Conservation (phyloP, 2,329 filamentous ascomycete species). For the Sporothrix dimorphospora region DNA sequence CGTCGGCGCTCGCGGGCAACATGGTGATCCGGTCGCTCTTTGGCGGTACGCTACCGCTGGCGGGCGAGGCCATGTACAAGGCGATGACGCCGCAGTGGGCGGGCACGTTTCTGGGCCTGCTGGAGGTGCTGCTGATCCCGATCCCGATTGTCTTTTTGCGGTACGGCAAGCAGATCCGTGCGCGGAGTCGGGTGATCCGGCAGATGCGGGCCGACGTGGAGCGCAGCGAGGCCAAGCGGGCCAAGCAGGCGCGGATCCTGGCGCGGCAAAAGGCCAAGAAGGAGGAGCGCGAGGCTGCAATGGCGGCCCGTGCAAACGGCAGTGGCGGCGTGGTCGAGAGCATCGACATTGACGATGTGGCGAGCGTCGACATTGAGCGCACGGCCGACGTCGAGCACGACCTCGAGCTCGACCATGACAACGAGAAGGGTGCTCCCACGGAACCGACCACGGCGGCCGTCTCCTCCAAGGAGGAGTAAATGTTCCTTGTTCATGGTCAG, state of each 20-base stretch:
- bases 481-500: not conserved
- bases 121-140: conserved; percentile 72
- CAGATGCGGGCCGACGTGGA: conserved; percentile 48
- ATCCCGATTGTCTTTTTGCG: conserved; percentile 75
- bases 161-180: conserved; percentile 54
- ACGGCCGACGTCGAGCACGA: conserved; percentile 16
- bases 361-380: conserved; percentile 27
- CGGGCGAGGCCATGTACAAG: conserved; percentile 70
- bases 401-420: not conserved
- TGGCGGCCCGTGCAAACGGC: not conserved
- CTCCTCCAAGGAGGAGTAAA: conserved; percentile 6
- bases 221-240: conserved; percentile 37
- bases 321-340: conserved; percentile 10
- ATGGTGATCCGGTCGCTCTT: conserved; percentile 69
- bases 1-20: conserved; percentile 76
- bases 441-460: not conserved
- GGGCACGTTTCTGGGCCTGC: conserved; percentile 68
- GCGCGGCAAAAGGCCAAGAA: conserved; percentile 29
- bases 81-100: conserved; percentile 73
- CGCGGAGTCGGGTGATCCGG: conserved; percentile 50
- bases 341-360: conserved; percentile 14
- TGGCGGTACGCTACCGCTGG: conserved; percentile 72
- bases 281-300: conserved; percentile 19
- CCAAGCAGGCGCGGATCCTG: conserved; percentile 34
- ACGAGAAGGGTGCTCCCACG: not conserved